phyloP scores from a whole-genome alignment of 2,329 filamentous ascomycete species.

The Xylariales sp. region DNA sequence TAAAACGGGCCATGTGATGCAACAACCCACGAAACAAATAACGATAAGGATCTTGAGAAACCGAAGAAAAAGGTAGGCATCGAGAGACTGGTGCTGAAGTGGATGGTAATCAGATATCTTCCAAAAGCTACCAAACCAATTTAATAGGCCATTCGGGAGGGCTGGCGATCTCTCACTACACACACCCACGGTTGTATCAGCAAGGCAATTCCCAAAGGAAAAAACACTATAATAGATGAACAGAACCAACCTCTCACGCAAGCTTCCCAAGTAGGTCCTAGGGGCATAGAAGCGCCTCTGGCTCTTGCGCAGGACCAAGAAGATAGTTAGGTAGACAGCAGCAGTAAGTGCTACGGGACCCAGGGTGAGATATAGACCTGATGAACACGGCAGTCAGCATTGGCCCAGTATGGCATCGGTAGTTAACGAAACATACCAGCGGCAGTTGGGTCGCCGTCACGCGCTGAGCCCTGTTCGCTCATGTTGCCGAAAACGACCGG shows the following conservation, averaged over 20 bases:
- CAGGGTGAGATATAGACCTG: slow-evolving; percentile 58
- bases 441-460: slow-evolving; percentile 37
- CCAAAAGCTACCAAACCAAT: slow-evolving; percentile 77
- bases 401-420: background rate
- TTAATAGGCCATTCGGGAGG: slow-evolving; percentile 70
- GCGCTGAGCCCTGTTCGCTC: slow-evolving; percentile 41
- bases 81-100: slow-evolving; percentile 90
- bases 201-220: background rate
- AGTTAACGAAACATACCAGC: slow-evolving; percentile 40
- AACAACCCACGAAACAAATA: slow-evolving; percentile 84
- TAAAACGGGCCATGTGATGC: slow-evolving; percentile 87
- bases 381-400: slow-evolving; percentile 34
- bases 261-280: slow-evolving; percentile 61
- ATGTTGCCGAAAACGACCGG: slow-evolving; percentile 26
- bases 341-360: slow-evolving; percentile 54
- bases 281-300: slow-evolving; percentile 62
- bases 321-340: slow-evolving; percentile 56
- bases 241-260: slow-evolving; percentile 54
- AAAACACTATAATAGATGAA: background rate
- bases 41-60: slow-evolving; percentile 82
- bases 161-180: slow-evolving; percentile 67
- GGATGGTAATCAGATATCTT: slow-evolving; percentile 79
- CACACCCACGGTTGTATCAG: slow-evolving; percentile 24
- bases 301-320: slow-evolving; percentile 58
- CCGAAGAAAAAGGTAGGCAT: slow-evolving; percentile 90